Percentiles rank a stretch among this genome's conserved stretches.
Conservation (phyloP, 768 basidiomycete genomes). For the Floccularia luteovirens region DNA sequence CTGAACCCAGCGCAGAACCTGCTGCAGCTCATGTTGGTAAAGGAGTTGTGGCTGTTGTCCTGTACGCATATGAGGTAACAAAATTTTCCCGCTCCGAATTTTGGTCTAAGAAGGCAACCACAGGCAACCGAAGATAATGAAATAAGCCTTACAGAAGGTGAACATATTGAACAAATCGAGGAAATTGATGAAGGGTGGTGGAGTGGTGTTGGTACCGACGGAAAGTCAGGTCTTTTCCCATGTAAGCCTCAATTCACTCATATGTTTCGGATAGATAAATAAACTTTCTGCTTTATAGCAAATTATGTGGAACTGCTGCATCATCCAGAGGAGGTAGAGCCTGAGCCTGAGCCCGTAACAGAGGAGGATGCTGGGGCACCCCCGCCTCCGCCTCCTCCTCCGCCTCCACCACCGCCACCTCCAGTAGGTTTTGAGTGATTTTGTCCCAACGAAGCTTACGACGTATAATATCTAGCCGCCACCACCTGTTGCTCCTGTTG, state of each 20-base stretch:
- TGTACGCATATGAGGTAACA: slow-evolving; percentile 75
- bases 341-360: slow-evolving; percentile 24
- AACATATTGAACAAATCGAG: slow-evolving; percentile 75
- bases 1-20: slow-evolving; percentile 32
- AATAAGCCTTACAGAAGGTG: slow-evolving; percentile 72
- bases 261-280: not conserved
- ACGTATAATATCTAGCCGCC: not conserved
- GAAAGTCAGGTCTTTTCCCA: slow-evolving; percentile 82
- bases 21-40: slow-evolving; percentile 22
- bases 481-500: slow-evolving; percentile 27
- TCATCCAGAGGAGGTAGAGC: slow-evolving; percentile 21
- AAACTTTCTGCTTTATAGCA: slow-evolving; percentile 29
- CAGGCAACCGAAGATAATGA: slow-evolving; percentile 85
- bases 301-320: slow-evolving; percentile 84
- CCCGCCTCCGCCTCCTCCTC: slow-evolving; percentile 50
- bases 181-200: slow-evolving; percentile 91
- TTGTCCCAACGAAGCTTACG: not conserved
- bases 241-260: slow-evolving; percentile 31
- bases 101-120: not conserved
- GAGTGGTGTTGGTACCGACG: slow-evolving; percentile 65
- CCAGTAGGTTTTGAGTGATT: slow-evolving; percentile 23
- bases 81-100: slow-evolving; percentile 4
- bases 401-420: slow-evolving; percentile 36
- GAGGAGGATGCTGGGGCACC: slow-evolving; percentile 37
- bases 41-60: slow-evolving; percentile 66